These are phyloP conservation scores for Narthecium ossifragum DNA, from an alignment of 106 monocot species.

Conservation along the genomic window DNA sequence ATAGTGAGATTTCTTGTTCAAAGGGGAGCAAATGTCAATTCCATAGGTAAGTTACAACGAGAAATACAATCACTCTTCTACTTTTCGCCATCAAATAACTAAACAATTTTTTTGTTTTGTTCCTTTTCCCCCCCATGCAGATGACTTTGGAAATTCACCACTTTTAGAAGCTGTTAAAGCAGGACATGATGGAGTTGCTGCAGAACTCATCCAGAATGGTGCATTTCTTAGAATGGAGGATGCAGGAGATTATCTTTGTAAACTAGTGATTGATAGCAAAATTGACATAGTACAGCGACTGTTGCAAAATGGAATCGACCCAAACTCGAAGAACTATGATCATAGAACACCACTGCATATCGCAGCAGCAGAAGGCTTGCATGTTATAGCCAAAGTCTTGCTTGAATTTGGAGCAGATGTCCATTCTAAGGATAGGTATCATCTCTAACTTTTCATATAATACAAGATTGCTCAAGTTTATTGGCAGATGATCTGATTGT, in stretches of 20 bases:
- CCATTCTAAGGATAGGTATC: constrained; percentile 48
- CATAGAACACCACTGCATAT: constrained; percentile 68
- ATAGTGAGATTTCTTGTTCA: constrained; percentile 58
- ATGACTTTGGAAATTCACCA: constrained; percentile 65
- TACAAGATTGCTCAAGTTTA: background rate
- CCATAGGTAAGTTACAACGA: constrained; percentile 33
- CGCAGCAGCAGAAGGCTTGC: constrained; percentile 70
- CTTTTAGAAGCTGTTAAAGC: constrained; percentile 55
- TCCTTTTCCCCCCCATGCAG: too few relatives aligned
- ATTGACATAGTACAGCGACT: constrained; percentile 38
- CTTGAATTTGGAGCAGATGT: constrained; percentile 62
- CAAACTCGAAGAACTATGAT: constrained; percentile 70
- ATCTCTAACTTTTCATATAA: background rate
- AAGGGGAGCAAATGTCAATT: constrained; percentile 41
- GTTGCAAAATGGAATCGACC: constrained; percentile 52
- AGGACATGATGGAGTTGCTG: constrained; percentile 57
- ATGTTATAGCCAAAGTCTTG: constrained; percentile 39
- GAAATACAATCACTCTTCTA: background rate
- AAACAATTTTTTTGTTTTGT: too few relatives aligned
- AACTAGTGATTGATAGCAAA: constrained; percentile 39
- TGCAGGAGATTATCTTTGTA: constrained; percentile 62
- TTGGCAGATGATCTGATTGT: background rate
- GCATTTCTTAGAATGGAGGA: constrained; percentile 49
- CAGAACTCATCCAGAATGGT: constrained; percentile 34
- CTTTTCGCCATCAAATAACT: too few relatives aligned